Percentiles rank a stretch among this genome's conserved stretches.
Evolutionary conservation across 306 rosid species (phyloP).

Genomic region (Inga leiocalycina): DNA sequence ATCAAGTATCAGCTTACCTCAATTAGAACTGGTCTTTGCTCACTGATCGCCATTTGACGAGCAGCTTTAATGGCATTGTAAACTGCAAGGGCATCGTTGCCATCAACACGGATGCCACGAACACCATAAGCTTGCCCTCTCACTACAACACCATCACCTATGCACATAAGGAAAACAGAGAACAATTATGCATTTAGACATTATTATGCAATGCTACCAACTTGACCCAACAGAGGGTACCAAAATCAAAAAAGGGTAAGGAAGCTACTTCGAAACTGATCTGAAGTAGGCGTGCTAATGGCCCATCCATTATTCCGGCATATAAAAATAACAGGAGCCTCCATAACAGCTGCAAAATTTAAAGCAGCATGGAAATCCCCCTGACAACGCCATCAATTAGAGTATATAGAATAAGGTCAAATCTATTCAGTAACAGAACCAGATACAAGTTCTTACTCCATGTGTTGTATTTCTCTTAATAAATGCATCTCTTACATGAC

Average conservation of each 20-base stretch:
- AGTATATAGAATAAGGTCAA: conserved; percentile 4
- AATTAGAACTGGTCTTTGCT: conserved; percentile 77
- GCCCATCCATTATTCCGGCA: conserved; percentile 99
- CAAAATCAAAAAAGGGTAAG: conserved; percentile 16
- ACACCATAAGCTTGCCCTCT: conserved; percentile 86
- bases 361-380: conserved; percentile 97
- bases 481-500: neutral
- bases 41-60: conserved; percentile 78
- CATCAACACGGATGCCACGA: conserved; percentile 88
- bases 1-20: conserved; percentile 50
- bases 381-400: conserved; percentile 46
- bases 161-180: conserved; percentile 28
- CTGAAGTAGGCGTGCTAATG: conserved; percentile 91
- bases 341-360: conserved; percentile 90
- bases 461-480: neutral
- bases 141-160: conserved; percentile 91
- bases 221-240: conserved; percentile 13
- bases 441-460: conserved; percentile 11
- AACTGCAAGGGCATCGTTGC: conserved; percentile 88
- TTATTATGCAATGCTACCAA: conserved; percentile 22
- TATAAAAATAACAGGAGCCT: conserved; percentile 86
- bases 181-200: conserved; percentile 23
- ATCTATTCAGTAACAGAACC: neutral
- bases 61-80: conserved; percentile 78
- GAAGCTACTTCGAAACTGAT: conserved; percentile 84